Base-by-base conservation (phyloP, 805 yeast genomes). In the Candida ipomoeae region DNA sequence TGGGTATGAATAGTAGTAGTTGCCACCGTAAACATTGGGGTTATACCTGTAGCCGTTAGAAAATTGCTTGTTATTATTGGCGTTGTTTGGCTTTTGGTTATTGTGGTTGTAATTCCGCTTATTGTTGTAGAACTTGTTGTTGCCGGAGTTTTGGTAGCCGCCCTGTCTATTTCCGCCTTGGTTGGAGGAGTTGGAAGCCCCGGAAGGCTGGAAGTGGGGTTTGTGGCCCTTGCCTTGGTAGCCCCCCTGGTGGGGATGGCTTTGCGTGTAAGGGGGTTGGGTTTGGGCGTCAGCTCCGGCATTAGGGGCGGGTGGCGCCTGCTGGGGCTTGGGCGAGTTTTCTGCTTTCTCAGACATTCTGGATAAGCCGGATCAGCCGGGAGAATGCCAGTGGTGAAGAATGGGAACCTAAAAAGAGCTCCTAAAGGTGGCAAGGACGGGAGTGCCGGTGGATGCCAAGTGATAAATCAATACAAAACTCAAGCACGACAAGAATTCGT, bases 81-180 rank as follows among this genome's bases (percentile, higher is more conserved):
- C 18, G 18, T 32, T 41, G 49, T 31, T 37, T 15, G 21, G 17
- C 43, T 52, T 54, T 32, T 48, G 53, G 53, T 38, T 48, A 26
- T 35, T 35, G 50, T 46, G 49, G 50, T 18, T 40, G 48, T 39
- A 41, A 46, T 50, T 48, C 17, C 54, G 53, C 48, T 53, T 51
- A 51, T 57, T 52, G 55, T 57, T 52, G 55, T 56, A 46, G 49
- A 48, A 35, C 38, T 50, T 53, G 41, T 43, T 45, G 53, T 56
- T 58, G 45, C 58, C 53, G 29, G 50, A 50, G 48, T 58, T 57
- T 49, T 59, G 56, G 52, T 60, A 57, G 51, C 49, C 46, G 23
- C 47, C 47, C 32, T 48, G 55, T 42, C 48, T 48, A 45, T 39
- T 52, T 43, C 56, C 53, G 21, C 46, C 38, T 42, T 32, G 51